Evolutionary conservation across 345 rosid species (phyloP), one percentile per base, ranked within the genome.

Genomic region (Salix viminalis): DNA sequence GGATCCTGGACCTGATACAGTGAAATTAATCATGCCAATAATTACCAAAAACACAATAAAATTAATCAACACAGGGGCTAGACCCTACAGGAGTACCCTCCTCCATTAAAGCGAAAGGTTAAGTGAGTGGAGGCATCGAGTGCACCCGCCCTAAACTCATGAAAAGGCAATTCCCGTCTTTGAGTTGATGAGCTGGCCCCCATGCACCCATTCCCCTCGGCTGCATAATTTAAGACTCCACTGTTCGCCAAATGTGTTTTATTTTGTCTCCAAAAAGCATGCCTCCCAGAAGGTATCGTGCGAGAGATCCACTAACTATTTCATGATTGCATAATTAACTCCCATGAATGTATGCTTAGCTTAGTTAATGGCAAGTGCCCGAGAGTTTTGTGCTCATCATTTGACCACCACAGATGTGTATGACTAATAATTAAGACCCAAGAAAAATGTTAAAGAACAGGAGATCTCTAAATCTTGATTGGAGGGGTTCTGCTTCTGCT

Each of bases 311-410:
- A 78, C 80, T 69, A 78, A 65, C 16, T 58, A 41, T 50, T 73
- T 73, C 84, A 81, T 81, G 67, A 78, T 81, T 84, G 32, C 80
- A 61, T 70, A 37, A 73, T 67, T 69, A 66, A 61, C 50, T 71
- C 26, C 50, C 67, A 72, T 7, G 11, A 26, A 50, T 64, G 37
- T 68, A 24, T 75, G 54, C 69, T 76, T 74, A 65, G 41, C 60
- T 67, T 74, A 67, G 23, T 6, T 74, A 64, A 70, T 30, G 74
- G 2, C 56, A 19, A 71, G 30, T 28, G 37, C 4, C 64, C 30
- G 21, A 30, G n/a, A 19, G 6, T 71, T 71, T 19, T 34, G 8
- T 5, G 48, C 44, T 69, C 1, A 13, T 16, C 5, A 66, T 18
- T 21, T 54, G 12, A 54, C 61, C 1, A 16, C 4, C 24, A 54